Base-by-base conservation (phyloP, 108 stramenopile species). In the Mediolabrus comicus region DNA sequence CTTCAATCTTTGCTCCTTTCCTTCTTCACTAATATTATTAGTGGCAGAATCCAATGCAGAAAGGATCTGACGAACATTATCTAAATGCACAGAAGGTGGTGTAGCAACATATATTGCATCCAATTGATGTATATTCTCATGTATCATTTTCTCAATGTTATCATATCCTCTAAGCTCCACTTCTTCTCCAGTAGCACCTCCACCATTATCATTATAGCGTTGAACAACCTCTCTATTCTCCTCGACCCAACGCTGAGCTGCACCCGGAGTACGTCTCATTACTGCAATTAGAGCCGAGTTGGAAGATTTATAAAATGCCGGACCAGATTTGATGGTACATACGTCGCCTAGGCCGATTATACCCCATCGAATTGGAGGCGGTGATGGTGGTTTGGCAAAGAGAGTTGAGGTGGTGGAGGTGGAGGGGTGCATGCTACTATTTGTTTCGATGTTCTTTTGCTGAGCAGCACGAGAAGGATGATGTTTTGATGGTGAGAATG, bases 281-380 rank as follows among this genome's bases (percentile, higher is more conserved):
- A 84, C 86, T 1, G 86, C 83, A 0, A 75, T 79, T 27, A 87
- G 59, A 43, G 79, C 66, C 29, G 73, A 74, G 29, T 67, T 69
- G 14, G 74, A 10, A 31, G 72, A 77, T 67, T 83, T 83, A 56
- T 63, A 87, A 72, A 87, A 87, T 36, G 86, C 72, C 17, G 86
- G 86, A 36, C 86, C 86, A 24, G 81, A 72, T 59, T 87, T 87
- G 39, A 72, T 67, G 51, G 69, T 62, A n/a, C 59, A 62, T 11
- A 87, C 86, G 67, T 87, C 86, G 17, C 86, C 86, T 38, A 87
- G 68, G 10, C 86, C 86, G 14, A 87, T 71, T 26, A 87, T 87
- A 11, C 82, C 86, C 86, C 86, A 87, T 32, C 62, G 53, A 55
- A 82, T 72, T 39, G 38, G 10, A n/a, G 38, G 10, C n/a, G 38